Percentiles rank a stretch among this genome's conserved stretches.
Evolutionary conservation across 2,329 filamentous ascomycete genomes (phyloP).

Genomic region (Clathrospora elynae): DNA sequence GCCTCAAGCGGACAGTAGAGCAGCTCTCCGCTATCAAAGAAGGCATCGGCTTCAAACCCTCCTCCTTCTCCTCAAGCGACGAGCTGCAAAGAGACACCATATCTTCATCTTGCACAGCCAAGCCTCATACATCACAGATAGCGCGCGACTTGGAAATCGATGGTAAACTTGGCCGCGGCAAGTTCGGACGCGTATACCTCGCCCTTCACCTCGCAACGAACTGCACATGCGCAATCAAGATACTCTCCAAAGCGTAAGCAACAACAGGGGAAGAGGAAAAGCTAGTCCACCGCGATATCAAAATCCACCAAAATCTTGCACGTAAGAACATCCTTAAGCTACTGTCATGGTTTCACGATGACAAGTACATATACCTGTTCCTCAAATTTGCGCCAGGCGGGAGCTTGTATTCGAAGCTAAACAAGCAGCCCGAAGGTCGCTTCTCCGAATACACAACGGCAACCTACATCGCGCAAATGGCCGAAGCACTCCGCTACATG

Average conservation of each 20-base stretch:
- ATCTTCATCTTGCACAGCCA: background rate
- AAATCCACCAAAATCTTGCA: constrained; percentile 81
- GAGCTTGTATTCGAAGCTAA: constrained; percentile 79
- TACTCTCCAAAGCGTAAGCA: constrained; percentile 78
- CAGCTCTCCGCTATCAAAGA: constrained; percentile 6
- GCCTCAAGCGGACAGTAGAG: constrained; percentile 4
- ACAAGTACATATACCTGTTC: constrained; percentile 79
- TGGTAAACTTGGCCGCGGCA: constrained; percentile 78
- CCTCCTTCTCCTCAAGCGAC: background rate
- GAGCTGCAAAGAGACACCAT: constrained; percentile 1
- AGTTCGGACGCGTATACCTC: constrained; percentile 81
- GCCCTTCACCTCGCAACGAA: constrained; percentile 74
- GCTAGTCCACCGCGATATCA: constrained; percentile 80
- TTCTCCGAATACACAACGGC: constrained; percentile 82
- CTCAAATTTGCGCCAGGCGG: constrained; percentile 81
- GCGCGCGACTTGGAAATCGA: constrained; percentile 85
- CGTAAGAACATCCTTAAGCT: constrained; percentile 81
- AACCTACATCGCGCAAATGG: constrained; percentile 83
- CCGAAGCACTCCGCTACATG: constrained; percentile 78
- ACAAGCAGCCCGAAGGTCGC: constrained; percentile 72
- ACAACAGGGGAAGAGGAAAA: constrained; percentile 76
- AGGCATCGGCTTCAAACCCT: background rate
- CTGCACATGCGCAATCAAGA: constrained; percentile 82
- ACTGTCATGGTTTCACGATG: constrained; percentile 83
- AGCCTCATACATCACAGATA: constrained; percentile 2